These are phyloP conservation scores for Crucihimalaya himalaica DNA, from an alignment of 345 rosid genomes.

Conservation along the genomic window DNA sequence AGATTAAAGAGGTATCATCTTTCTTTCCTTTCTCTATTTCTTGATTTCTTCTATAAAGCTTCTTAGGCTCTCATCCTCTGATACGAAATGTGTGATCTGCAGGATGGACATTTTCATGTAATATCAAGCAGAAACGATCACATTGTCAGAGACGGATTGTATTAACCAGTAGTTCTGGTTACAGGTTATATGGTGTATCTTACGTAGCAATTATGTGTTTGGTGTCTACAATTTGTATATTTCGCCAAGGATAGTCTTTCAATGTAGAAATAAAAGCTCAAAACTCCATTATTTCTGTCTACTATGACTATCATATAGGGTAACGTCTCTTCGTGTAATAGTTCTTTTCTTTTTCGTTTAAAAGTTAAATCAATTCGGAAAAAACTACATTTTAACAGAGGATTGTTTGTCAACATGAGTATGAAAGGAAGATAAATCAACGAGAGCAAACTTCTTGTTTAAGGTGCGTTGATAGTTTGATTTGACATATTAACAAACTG, in stretches of 20 bases:
- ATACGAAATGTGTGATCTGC: too few species aligned
- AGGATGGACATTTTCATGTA: too few species aligned
- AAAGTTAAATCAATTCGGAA: too few species aligned
- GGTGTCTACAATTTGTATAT: not conserved
- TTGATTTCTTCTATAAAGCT: too few species aligned
- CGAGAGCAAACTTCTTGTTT: not conserved
- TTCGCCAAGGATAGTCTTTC: not conserved
- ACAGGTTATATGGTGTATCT: too few species aligned
- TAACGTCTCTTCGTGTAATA: too few species aligned
- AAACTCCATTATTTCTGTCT: not conserved
- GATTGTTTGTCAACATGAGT: not conserved
- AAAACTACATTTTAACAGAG: not conserved
- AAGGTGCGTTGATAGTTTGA: not conserved
- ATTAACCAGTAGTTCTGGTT: not conserved
- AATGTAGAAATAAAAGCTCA: not conserved
- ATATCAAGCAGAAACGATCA: too few species aligned
- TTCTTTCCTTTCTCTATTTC: too few species aligned
- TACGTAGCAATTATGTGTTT: not conserved
- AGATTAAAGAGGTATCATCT: too few species aligned
- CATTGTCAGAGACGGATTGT: not conserved
- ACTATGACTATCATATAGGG: too few species aligned
- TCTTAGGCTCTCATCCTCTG: too few species aligned
- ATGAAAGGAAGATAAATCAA: not conserved
- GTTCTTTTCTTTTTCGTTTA: not conserved
- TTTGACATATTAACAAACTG: constrained; percentile 23